phyloP scores from a whole-genome alignment of 495 filamentous ascomycete genomes.

The Entonaema liquescens region DNA sequence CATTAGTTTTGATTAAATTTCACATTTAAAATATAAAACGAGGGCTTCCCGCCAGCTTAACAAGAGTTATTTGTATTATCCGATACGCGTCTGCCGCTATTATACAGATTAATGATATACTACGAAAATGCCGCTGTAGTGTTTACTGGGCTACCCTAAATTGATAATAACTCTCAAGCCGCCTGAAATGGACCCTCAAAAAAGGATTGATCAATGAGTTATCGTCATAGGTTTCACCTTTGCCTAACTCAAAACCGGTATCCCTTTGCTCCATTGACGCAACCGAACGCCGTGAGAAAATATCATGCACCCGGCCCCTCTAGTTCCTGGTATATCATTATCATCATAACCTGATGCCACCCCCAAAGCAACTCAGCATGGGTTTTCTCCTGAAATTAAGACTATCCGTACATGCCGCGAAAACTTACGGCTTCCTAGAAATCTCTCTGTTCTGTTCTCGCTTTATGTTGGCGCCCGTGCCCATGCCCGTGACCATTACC shows the following conservation, averaged over 20 bases:
- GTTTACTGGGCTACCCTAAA: not conserved
- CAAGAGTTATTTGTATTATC: not conserved
- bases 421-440: slow-evolving; percentile 1
- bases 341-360: not conserved
- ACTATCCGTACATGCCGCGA: not conserved
- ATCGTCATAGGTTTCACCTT: not conserved
- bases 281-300: not conserved
- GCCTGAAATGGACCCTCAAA: not conserved
- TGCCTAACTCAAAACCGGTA: not conserved
- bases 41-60: not conserved
- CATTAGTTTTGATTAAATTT: not conserved
- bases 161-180: not conserved
- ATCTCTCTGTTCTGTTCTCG: slow-evolving; percentile 26
- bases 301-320: not conserved
- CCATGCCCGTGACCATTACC: not conserved
- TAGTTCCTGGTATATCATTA: not conserved
- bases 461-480: slow-evolving; percentile 8
- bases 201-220: not conserved
- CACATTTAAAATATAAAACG: not conserved
- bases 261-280: not conserved
- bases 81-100: not conserved
- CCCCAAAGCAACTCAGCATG: not conserved
- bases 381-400: not conserved
- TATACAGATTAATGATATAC: not conserved
- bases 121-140: not conserved